Evolutionary conservation across 257 asterid species (phyloP), one percentile per base, ranked within the genome.

Genomic region (Solanum dulcamara): DNA sequence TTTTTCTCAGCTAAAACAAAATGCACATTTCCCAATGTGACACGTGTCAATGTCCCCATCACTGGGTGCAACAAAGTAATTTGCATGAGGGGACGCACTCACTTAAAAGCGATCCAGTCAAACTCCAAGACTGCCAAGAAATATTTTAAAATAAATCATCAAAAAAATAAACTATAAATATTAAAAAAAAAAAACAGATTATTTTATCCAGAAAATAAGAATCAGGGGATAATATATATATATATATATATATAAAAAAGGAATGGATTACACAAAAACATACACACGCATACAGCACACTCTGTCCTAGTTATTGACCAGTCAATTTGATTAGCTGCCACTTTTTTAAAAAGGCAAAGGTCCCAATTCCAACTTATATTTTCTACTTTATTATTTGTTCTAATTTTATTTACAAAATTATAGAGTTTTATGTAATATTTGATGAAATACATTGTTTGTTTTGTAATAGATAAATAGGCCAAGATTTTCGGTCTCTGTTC

Each of bases 321-420:
- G 87, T 85, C 87, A 85, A 80, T 33, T 48, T 85, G 57, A 67
- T 85, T 81, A 80, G 85, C 87, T 85, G 87, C 80, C 80, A 64
- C 85, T 64, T 80, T 85, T 85, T 46, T 79, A 10, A 85, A 85
- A 80, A 83, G 85, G 38, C 55, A 57, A 44, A 38, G 28, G 75
- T 26, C 75, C 59, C 74, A 64, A 60, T 46, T 77, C 72, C 85
- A 82, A 42, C 74, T 28, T 60, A 28, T 82, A 13, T 81, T 53
- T n/a, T 24, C 5, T 57, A 57, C n/a, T 82, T 35, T 60, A 38
- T 40, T 59, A 33, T 40, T 0, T 81, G 4, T 40, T 35, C 15
- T 81, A 53, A 30, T 28, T 79, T 18, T 48, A 10, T 44, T 35
- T 9, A 38, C 4, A 12, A 35, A 38, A 71, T 6, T 71, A 71